Base-by-base conservation (phyloP, 441 rosid genomes). In the Populus hybrid region DNA sequence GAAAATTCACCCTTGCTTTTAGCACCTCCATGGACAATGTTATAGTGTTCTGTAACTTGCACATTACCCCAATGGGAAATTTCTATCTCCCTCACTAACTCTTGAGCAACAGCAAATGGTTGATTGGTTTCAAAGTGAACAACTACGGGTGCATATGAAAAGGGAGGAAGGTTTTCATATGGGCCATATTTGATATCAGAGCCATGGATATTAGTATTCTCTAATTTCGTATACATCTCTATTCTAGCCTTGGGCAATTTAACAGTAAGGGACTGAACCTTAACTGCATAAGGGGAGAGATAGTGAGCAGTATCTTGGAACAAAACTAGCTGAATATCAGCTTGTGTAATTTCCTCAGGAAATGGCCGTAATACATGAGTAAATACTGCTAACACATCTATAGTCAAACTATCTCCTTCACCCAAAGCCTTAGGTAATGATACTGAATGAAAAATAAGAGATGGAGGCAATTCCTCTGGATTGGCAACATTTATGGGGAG, bases 61-160 rank as follows among this genome's bases (percentile, higher is more conserved):
- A 96, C 92, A 65, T 90, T 91, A 73, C 98, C 98, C 99, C 99
- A 96, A 26, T 94, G 98, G 72, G 99, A 96, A 79, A 96, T 89
- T 84, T 94, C 97, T 77, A 96, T 89, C 84, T 96, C 99, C 67
- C 97, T 84, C 65, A 90, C 92, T 69, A 97, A 86, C 85, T 90
- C 94, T 79, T 77, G 80, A 70, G 95, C 97, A 76, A 91, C 93
- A 80, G 95, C 88, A 72, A 97, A 94, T 32, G 98, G 93, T 76
- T 89, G 87, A 80, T 92, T 93, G 90, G 88, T 87, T 84, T 92
- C 98, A 82, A 97, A 94, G 83, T 97, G 99, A 23, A 93, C 82
- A 73, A 77, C 92, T 23, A 93, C 78, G 6, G 97, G 98, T 12
- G 89, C 79, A 81, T 84, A 88, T 2, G 96, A 91, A 84, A 85